Evolutionary conservation across 2,329 filamentous ascomycete genomes (phyloP).

Genomic region (Fusarium keratoplasticum): DNA sequence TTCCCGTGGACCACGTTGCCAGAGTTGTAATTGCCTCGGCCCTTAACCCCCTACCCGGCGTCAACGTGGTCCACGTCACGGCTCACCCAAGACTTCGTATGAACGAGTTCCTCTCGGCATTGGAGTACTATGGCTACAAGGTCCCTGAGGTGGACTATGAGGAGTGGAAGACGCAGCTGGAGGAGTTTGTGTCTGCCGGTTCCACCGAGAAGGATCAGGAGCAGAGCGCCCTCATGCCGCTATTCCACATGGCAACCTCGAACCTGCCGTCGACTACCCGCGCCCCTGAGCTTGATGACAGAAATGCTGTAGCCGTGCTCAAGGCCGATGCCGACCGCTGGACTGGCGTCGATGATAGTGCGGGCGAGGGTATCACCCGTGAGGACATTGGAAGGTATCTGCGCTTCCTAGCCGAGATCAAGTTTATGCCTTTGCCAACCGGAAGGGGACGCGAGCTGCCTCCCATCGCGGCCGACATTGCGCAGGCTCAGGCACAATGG

Average conservation of each 20-base stretch:
- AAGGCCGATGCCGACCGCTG: constrained; percentile 70
- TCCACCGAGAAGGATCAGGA: constrained; percentile 35
- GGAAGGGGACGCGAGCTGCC: constrained; percentile 33
- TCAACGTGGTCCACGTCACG: constrained; percentile 81
- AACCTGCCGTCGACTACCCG: constrained; percentile 76
- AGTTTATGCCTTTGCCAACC: constrained; percentile 31
- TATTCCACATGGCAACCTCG: constrained; percentile 78
- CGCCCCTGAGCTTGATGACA: constrained; percentile 75
- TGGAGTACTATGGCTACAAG: constrained; percentile 78
- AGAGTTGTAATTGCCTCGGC: constrained; percentile 77
- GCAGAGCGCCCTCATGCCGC: constrained; percentile 62
- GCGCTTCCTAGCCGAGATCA: constrained; percentile 27
- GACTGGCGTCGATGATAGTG: constrained; percentile 67
- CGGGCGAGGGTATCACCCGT: constrained; percentile 47
- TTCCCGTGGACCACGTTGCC: constrained; percentile 87
- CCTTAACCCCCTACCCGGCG: constrained; percentile 67
- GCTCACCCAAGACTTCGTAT: constrained; percentile 82
- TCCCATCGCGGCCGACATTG: constrained; percentile 19
- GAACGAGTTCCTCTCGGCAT: constrained; percentile 77
- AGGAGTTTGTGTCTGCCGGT: constrained; percentile 31
- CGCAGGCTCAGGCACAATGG: constrained; percentile 29
- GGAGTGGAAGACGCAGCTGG: constrained; percentile 46
- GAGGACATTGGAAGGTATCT: constrained; percentile 28
- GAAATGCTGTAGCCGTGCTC: constrained; percentile 73
- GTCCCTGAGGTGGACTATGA: constrained; percentile 80